A percentile compares a stretch with the other conserved stretches of the same genome.
Conservation (phyloP, 208 protist species). For the Wallacemonas rigidus region DNA sequence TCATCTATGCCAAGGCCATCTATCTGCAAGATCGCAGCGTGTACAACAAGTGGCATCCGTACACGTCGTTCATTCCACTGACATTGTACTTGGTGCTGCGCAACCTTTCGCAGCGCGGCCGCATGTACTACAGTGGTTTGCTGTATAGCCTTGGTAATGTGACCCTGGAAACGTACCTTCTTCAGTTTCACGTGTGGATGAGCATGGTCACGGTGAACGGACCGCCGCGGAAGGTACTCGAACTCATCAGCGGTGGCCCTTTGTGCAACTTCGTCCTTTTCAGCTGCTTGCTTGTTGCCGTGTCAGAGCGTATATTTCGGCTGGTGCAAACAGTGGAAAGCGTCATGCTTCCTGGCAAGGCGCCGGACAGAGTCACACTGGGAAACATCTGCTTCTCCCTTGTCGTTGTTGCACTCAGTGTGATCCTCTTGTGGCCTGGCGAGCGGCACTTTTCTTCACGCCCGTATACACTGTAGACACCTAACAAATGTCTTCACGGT, state of each 20-base stretch:
- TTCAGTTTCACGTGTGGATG: slow-evolving; percentile 75
- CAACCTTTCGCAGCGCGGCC: slow-evolving; percentile 48
- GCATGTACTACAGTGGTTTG: slow-evolving; percentile 46
- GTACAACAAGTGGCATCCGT: slow-evolving; percentile 83
- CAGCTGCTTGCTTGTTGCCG: slow-evolving; percentile 22
- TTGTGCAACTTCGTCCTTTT: slow-evolving; percentile 42
- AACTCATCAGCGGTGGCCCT: slow-evolving; percentile 32
- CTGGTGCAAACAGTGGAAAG: slow-evolving; percentile 18
- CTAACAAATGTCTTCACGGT: too few relatives aligned
- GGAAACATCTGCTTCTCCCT: slow-evolving; percentile 22
- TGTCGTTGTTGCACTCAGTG: not conserved
- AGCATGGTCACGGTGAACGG: slow-evolving; percentile 42
- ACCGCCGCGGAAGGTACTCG: slow-evolving; percentile 31
- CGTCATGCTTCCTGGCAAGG: slow-evolving; percentile 32
- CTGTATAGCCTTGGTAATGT: slow-evolving; percentile 69
- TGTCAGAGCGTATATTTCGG: slow-evolving; percentile 34
- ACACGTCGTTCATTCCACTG: slow-evolving; percentile 70
- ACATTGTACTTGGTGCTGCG: slow-evolving; percentile 64
- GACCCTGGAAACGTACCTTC: slow-evolving; percentile 89
- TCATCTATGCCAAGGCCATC: slow-evolving; percentile 27
- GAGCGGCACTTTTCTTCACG: not conserved
- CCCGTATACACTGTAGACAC: too few relatives aligned
- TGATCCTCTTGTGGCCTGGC: slow-evolving; percentile 12
- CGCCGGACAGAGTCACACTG: slow-evolving; percentile 9
- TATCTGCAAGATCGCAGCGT: slow-evolving; percentile 30